phyloP scores from a whole-genome alignment of 306 rosid genomes.

The Sophora flavescens region DNA sequence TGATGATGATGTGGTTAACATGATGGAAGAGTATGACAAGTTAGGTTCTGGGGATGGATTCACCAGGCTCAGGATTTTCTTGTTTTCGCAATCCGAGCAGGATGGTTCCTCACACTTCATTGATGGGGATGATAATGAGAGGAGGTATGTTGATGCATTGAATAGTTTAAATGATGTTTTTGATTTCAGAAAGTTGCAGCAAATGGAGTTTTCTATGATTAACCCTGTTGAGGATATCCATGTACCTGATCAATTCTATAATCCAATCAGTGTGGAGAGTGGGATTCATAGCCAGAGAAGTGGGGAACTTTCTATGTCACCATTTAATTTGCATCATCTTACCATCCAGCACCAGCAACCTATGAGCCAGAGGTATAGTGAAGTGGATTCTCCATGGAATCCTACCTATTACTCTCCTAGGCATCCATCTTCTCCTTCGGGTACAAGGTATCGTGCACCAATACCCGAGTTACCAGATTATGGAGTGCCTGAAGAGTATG shows the following conservation, averaged over 20 bases:
- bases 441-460: slow-evolving; percentile 70
- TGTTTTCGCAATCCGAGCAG: slow-evolving; percentile 80
- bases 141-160: slow-evolving; percentile 95
- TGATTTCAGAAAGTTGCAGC: slow-evolving; percentile 75
- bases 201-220: slow-evolving; percentile 62
- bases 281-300: slow-evolving; percentile 81
- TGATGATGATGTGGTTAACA: slow-evolving; percentile 93
- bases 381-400: slow-evolving; percentile 88
- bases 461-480: slow-evolving; percentile 73
- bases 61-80: slow-evolving; percentile 91
- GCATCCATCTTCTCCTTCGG: slow-evolving; percentile 91
- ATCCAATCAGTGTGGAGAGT: slow-evolving; percentile 65
- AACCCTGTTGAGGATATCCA: slow-evolving; percentile 69
- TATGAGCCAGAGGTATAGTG: slow-evolving; percentile 74
- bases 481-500: slow-evolving; percentile 82
- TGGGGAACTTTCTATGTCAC: slow-evolving; percentile 66
- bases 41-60: slow-evolving; percentile 90
- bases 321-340: slow-evolving; percentile 68
- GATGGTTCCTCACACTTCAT: slow-evolving; percentile 74
- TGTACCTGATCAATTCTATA: slow-evolving; percentile 66
- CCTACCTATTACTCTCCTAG: slow-evolving; percentile 93
- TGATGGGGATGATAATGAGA: slow-evolving; percentile 94
- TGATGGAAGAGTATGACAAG: slow-evolving; percentile 99
- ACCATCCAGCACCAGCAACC: slow-evolving; percentile 71
- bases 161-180: slow-evolving; percentile 79